phyloP scores from a whole-genome alignment of 345 rosid genomes.

The Barbarea vulgaris region DNA sequence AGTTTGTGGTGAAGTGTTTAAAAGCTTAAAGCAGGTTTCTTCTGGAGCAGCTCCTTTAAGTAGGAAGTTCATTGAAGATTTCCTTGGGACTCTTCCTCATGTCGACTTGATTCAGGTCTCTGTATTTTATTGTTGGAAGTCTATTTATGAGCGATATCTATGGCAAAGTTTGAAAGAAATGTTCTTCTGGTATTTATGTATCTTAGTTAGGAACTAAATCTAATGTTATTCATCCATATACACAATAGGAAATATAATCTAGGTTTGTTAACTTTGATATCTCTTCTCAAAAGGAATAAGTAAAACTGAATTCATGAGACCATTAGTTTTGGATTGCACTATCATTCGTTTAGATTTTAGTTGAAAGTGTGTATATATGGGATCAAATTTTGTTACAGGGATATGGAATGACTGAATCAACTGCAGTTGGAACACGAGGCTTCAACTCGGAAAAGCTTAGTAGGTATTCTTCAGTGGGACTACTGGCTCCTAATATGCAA shows the following conservation, averaged over 20 bases:
- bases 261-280: background rate
- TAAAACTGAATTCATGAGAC: background rate
- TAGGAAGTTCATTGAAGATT: conserved; percentile 54
- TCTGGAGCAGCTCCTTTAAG: conserved; percentile 79
- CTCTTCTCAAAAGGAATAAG: background rate
- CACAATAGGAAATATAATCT: background rate
- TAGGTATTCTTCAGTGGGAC: conserved; percentile 69
- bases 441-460: conserved; percentile 47
- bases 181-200: background rate
- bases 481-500: conserved; percentile 81
- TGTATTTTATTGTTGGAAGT: background rate
- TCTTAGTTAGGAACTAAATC: background rate
- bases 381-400: conserved; percentile 53
- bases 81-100: conserved; percentile 53
- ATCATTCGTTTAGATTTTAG: background rate
- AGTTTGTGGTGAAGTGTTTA: conserved; percentile 45
- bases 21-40: conserved; percentile 81
- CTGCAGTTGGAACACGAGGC: conserved; percentile 86
- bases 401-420: conserved; percentile 86
- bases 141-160: background rate
- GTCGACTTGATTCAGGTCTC: conserved; percentile 85
- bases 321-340: background rate
- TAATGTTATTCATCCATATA: background rate
- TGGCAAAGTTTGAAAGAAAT: background rate
- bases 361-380: background rate